Base-by-base conservation (phyloP, 371 early-diverging fungal genomes). In the Circinella umbellata region DNA sequence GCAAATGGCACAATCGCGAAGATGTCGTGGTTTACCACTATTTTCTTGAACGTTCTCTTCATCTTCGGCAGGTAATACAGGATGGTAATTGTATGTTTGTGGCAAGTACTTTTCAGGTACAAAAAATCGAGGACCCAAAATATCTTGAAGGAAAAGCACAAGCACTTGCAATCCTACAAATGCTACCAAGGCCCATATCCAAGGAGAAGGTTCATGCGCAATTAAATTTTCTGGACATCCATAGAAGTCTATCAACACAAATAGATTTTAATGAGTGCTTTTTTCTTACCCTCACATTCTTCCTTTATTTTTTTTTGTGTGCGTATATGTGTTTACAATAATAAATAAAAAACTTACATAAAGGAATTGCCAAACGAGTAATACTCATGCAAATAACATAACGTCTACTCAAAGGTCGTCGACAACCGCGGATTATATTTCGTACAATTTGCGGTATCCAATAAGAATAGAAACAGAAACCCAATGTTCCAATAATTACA, bases 401-500 rank as follows among this genome's bases (percentile, higher is more conserved):
- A 18, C 87, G 84, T 39, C 74, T 72, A 61, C 87, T 87, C 54
- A 93, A 71, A 4, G 88, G 89, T 35, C 83, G 76, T 72, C 87
- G 80, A 39, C 90, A 88, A 14, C 92, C 91, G 60, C 92, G 84
- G 17, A 71, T 72, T 15, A 86, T 85, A 67, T 90, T 92, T 66
- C 91, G 83, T 15, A 86, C 76, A 60, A 92, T 92, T 67, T 94
- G 95, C 3, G 95, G 95, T 15, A 92, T 71, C 95, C 95, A 94
- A 74, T 90, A 92, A 0, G 94, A 93, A 74, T 86, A 91, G 55
- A 89, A 73, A 4, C 76, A 67, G 18, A 89, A 72, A 10, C 88
- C 84, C n/a, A 86, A 68, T 54, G 83, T 63, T 3, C 74, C 70
- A 46, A 90, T 73, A 72, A 86, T 78, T 27, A 84, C 49, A 63